Percentiles rank a stretch among this genome's conserved stretches.
phyloP scores from a whole-genome alignment of 768 basidiomycete species.

The Melanogaster broomeanus region DNA sequence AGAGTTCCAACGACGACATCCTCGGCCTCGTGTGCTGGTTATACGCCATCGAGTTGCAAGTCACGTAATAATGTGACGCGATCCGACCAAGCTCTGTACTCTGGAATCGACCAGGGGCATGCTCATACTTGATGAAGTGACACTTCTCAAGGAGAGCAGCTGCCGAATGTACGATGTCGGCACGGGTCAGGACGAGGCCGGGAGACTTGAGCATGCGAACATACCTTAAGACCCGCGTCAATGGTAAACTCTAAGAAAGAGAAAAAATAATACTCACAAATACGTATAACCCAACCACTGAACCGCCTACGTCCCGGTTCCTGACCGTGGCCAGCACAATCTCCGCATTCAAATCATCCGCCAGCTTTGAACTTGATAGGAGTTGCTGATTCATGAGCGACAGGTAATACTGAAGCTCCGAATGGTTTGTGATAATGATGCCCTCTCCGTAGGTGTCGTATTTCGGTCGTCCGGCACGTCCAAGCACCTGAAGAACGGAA shows the following conservation, averaged over 20 bases:
- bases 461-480: constrained; percentile 95
- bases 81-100: constrained; percentile 93
- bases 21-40: constrained; percentile 89
- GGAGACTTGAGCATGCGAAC: constrained; percentile 94
- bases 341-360: constrained; percentile 96
- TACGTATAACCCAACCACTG: constrained; percentile 97
- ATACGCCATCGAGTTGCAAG: constrained; percentile 95
- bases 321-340: constrained; percentile 93
- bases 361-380: constrained; percentile 96
- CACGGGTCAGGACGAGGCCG: constrained; percentile 87
- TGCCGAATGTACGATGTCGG: constrained; percentile 91
- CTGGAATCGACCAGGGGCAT: constrained; percentile 84
- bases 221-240: constrained; percentile 52
- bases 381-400: constrained; percentile 95
- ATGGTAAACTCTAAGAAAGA: neutral
- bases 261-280: constrained; percentile 52
- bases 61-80: constrained; percentile 94
- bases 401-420: constrained; percentile 95
- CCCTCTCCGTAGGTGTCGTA: constrained; percentile 98
- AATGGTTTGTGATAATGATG: constrained; percentile 97
- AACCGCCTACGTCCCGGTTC: constrained; percentile 94
- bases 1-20: constrained; percentile 88
- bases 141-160: constrained; percentile 94
- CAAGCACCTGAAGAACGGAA: constrained; percentile 96
- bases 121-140: constrained; percentile 91